Conservation (phyloP, 495 filamentous ascomycete species). For the Neurospora sp. region DNA sequence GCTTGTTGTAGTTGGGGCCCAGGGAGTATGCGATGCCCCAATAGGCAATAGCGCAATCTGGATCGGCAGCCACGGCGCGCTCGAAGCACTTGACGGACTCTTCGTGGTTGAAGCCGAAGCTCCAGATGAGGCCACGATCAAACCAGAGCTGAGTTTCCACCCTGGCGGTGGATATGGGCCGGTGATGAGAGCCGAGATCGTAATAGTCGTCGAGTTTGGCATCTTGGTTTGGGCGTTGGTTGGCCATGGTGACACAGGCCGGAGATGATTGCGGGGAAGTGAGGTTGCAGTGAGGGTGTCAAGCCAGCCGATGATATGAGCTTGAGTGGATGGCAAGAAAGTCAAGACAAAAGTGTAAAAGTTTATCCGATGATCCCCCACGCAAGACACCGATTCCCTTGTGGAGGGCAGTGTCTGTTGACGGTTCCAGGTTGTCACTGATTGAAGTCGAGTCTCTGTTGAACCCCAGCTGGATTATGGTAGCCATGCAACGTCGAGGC, state of each 20-base stretch:
- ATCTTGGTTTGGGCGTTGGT: background rate
- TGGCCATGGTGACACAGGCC: background rate
- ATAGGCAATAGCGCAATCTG: slow-evolving; percentile 48
- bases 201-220: slow-evolving; percentile 31
- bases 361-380: too few species aligned
- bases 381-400: background rate
- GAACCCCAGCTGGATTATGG: background rate
- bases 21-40: slow-evolving; percentile 58
- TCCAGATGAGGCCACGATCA: slow-evolving; percentile 52
- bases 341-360: too few species aligned
- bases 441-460: background rate
- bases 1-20: slow-evolving; percentile 68
- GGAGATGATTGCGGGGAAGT: background rate
- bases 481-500: background rate
- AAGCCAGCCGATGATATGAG: background rate
- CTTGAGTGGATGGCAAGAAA: too few species aligned
- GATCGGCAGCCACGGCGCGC: slow-evolving; percentile 42
- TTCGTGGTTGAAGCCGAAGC: slow-evolving; percentile 56
- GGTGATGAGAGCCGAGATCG: slow-evolving; percentile 44
- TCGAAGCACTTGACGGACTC: slow-evolving; percentile 51
- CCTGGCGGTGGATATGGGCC: slow-evolving; percentile 35
- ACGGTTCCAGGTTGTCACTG: background rate
- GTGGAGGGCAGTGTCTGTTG: background rate
- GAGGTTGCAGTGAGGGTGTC: background rate
- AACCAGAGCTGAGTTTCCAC: slow-evolving; percentile 47